phyloP scores from a whole-genome alignment of 371 early-diverging fungal genomes.

The Nematocida ironsii region DNA sequence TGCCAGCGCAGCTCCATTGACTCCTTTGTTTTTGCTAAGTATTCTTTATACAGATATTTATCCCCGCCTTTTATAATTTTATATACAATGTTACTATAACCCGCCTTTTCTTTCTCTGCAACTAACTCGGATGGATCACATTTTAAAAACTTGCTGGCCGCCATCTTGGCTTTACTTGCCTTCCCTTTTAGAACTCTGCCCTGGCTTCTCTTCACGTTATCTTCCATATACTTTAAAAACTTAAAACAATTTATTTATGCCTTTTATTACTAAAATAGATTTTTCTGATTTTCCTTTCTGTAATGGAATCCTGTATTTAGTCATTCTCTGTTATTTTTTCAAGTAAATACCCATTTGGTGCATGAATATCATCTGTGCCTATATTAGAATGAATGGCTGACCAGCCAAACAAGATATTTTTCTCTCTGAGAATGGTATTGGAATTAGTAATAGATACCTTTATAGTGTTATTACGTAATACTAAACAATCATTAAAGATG shows the following conservation, averaged over 20 bases:
- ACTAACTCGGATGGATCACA: slow-evolving; percentile 19
- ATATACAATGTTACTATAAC: slow-evolving; percentile 44
- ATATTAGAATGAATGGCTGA: background rate
- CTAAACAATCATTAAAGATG: background rate
- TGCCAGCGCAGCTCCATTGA: slow-evolving; percentile 34
- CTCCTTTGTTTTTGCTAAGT: background rate
- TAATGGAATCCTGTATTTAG: background rate
- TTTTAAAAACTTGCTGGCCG: background rate
- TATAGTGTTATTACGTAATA: background rate
- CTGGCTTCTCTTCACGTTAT: background rate
- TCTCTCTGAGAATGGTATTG: background rate
- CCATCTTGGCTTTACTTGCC: background rate
- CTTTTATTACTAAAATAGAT: background rate
- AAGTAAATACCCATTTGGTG: slow-evolving; percentile 1
- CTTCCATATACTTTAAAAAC: background rate
- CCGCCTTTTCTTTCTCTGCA: slow-evolving; percentile 24
- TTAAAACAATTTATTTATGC: background rate
- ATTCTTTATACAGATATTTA: slow-evolving; percentile 55
- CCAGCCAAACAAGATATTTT: background rate
- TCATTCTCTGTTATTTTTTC: background rate
- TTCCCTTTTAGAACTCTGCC: background rate
- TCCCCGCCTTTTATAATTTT: background rate
- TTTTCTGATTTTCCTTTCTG: background rate
- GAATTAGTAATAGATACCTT: background rate
- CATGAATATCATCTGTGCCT: background rate